Evolutionary conservation across 2,329 filamentous ascomycete species (phyloP).

Genomic region (Pestalotiopsis sp.): DNA sequence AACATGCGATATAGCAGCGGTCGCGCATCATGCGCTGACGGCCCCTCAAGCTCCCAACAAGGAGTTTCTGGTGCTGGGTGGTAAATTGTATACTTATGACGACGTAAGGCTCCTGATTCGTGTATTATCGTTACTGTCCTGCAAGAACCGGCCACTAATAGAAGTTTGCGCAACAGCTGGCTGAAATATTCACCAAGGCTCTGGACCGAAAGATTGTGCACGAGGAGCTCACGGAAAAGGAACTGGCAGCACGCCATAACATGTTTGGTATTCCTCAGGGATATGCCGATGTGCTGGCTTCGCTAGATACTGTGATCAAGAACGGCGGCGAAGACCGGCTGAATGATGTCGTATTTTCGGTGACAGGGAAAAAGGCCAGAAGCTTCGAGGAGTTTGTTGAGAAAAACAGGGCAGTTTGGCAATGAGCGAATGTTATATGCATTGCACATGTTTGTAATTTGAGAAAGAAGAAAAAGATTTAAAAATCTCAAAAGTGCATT

Average conservation of each 20-base stretch:
- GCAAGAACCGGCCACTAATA: background rate
- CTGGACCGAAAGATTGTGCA: conserved; percentile 36
- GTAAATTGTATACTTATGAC: conserved; percentile 30
- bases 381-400: conserved; percentile 31
- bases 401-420: conserved; percentile 21
- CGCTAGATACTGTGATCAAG: conserved; percentile 35
- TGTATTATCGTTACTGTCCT: too few species aligned
- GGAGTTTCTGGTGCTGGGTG: conserved; percentile 39
- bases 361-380: conserved; percentile 36
- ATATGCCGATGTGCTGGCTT: conserved; percentile 34
- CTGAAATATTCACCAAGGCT: conserved; percentile 33
- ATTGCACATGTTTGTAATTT: background rate
- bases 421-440: background rate
- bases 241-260: conserved; percentile 26
- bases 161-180: conserved; percentile 27
- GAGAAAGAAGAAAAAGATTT: too few species aligned
- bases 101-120: background rate
- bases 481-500: too few species aligned
- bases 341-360: conserved; percentile 34
- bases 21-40: conserved; percentile 40
- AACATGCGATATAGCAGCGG: conserved; percentile 47
- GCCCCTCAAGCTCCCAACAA: conserved; percentile 40
- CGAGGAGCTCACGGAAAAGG: conserved; percentile 31
- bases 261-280: conserved; percentile 31
- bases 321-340: conserved; percentile 37